These are phyloP conservation scores for Penicillium arizonense DNA, from an alignment of 495 filamentous ascomycete genomes.

Conservation along the genomic window DNA sequence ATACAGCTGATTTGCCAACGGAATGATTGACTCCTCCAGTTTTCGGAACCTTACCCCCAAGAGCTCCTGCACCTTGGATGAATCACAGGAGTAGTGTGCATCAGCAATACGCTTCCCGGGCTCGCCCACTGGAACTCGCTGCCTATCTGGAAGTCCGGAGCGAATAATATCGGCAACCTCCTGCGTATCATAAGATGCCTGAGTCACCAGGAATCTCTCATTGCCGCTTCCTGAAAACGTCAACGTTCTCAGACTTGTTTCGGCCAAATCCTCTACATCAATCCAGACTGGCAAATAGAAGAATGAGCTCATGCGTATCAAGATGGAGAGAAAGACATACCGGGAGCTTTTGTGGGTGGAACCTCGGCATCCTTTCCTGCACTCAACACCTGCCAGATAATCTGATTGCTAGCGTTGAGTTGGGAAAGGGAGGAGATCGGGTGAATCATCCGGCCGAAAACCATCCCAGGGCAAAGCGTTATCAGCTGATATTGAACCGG, in stretches of 20 bases:
- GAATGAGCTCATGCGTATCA: not conserved
- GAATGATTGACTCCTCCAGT: slow-evolving; percentile 19
- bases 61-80: slow-evolving; percentile 14
- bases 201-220: slow-evolving; percentile 34
- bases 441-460: slow-evolving; percentile 31
- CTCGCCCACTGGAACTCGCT: slow-evolving; percentile 20
- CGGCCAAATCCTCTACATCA: slow-evolving; percentile 36
- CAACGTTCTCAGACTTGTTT: slow-evolving; percentile 27
- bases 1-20: slow-evolving; percentile 24
- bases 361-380: slow-evolving; percentile 16
- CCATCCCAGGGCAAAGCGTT: slow-evolving; percentile 27
- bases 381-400: slow-evolving; percentile 27
- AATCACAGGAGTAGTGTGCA: slow-evolving; percentile 29
- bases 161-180: slow-evolving; percentile 33
- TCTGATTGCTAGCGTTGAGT: slow-evolving; percentile 28
- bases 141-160: slow-evolving; percentile 17
- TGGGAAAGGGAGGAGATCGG: slow-evolving; percentile 18
- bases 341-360: slow-evolving; percentile 22
- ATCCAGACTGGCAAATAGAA: slow-evolving; percentile 18
- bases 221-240: slow-evolving; percentile 24
- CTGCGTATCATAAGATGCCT: slow-evolving; percentile 29
- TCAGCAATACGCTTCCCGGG: slow-evolving; percentile 22
- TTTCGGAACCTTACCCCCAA: slow-evolving; percentile 16
- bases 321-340: slow-evolving; percentile 2
- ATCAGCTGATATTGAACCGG: slow-evolving; percentile 21